phyloP scores from a whole-genome alignment of 2,329 filamentous ascomycete species.

The Alternaria sp. region DNA sequence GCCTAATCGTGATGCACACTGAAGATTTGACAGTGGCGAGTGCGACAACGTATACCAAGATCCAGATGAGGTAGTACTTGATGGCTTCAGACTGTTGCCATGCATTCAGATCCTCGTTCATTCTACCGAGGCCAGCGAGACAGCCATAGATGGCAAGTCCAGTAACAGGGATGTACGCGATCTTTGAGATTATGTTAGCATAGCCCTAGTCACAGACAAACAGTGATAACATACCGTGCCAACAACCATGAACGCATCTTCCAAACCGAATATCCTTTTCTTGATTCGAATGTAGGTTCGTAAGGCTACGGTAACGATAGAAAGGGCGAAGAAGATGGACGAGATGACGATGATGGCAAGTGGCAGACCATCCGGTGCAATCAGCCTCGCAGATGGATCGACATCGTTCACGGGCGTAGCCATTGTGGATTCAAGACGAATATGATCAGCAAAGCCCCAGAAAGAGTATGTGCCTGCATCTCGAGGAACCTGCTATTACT shows the following conservation, averaged over 20 bases:
- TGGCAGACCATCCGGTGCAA: constrained; percentile 21
- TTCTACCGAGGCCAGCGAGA: constrained; percentile 26
- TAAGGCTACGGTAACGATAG: constrained; percentile 20
- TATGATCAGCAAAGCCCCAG: not conserved
- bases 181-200: not conserved
- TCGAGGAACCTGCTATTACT: not conserved
- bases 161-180: not conserved
- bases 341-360: constrained; percentile 25
- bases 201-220: too few relatives aligned
- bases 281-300: constrained; percentile 22
- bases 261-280: constrained; percentile 23
- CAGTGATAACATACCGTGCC: constrained; percentile 12
- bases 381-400: constrained; percentile 18
- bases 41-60: constrained; percentile 29
- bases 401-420: not conserved
- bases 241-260: constrained; percentile 24
- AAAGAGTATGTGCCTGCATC: not conserved
- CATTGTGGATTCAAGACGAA: not conserved
- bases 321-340: constrained; percentile 20
- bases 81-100: constrained; percentile 28
- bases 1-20: constrained; percentile 32
- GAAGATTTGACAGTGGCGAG: constrained; percentile 32
- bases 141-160: not conserved
- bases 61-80: constrained; percentile 37
- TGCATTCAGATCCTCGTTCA: constrained; percentile 21